phyloP scores from a whole-genome alignment of 345 rosid genomes.

The Camelina hispida region DNA sequence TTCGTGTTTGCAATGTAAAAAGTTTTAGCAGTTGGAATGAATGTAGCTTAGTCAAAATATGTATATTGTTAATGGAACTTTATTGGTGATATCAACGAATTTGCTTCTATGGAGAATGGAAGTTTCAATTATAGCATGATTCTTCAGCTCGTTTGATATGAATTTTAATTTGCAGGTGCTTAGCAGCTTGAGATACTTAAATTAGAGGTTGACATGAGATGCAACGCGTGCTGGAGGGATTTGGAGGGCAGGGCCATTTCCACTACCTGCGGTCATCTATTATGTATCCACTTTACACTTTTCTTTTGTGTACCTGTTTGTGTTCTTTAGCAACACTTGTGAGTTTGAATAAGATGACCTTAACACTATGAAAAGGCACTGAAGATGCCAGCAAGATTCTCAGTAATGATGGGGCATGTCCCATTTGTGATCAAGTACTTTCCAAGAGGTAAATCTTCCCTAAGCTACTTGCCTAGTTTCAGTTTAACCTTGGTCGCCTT shows the following conservation, averaged over 20 bases:
- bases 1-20: constrained; percentile 23
- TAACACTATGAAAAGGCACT: constrained; percentile 64
- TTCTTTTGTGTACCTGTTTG: constrained; percentile 9
- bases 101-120: constrained; percentile 4
- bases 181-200: constrained; percentile 35
- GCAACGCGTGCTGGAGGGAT: constrained; percentile 98
- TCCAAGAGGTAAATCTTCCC: constrained; percentile 72
- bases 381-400: constrained; percentile 95
- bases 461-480: constrained; percentile 16
- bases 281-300: constrained; percentile 64
- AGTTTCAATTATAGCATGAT: constrained; percentile 8
- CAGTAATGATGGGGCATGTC: constrained; percentile 87
- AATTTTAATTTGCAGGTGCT: constrained; percentile 12
- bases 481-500: constrained; percentile 5
- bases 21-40: not conserved
- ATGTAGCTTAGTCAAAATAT: not conserved
- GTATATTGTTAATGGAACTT: not conserved
- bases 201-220: constrained; percentile 70
- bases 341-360: constrained; percentile 47
- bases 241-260: constrained; percentile 87
- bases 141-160: constrained; percentile 8
- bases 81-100: constrained; percentile 11
- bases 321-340: not conserved
- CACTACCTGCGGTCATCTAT: constrained; percentile 89
- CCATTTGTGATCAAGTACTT: constrained; percentile 94